These are phyloP conservation scores for Hypholoma fasciculare DNA, from an alignment of 768 basidiomycete species.

Conservation along the genomic window DNA sequence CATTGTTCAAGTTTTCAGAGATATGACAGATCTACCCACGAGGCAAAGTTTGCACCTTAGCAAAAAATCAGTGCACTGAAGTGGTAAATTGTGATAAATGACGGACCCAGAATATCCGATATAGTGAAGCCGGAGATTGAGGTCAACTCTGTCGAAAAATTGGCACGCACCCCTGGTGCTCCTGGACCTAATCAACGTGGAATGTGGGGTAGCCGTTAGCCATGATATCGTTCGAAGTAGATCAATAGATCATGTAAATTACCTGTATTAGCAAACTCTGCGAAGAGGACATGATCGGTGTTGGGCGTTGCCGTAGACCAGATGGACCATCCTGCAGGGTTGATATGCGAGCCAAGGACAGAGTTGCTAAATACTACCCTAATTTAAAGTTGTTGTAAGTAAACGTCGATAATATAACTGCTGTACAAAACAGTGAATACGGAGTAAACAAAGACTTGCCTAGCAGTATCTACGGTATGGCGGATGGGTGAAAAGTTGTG, in stretches of 20 bases:
- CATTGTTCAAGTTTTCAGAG: not conserved
- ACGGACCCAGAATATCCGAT: slow-evolving; percentile 7
- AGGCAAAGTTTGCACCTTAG: not conserved
- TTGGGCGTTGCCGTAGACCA: slow-evolving; percentile 11
- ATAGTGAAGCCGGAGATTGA: slow-evolving; percentile 3
- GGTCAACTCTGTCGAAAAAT: slow-evolving; percentile 4
- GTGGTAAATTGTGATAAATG: too few species aligned
- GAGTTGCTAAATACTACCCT: slow-evolving; percentile 9
- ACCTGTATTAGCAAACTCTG: slow-evolving; percentile 7
- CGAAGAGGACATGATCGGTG: slow-evolving; percentile 7
- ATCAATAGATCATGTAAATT: too few species aligned
- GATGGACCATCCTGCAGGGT: slow-evolving; percentile 8
- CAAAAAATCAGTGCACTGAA: too few species aligned
- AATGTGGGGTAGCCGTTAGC: not conserved
- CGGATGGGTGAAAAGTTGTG: too few species aligned
- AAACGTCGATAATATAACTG: not conserved
- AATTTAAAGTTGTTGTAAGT: too few species aligned
- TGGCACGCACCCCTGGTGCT: slow-evolving; percentile 5
- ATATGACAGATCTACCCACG: not conserved
- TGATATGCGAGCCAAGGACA: not conserved
- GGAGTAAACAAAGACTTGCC: not conserved
- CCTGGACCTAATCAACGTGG: not conserved
- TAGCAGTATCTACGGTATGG: not conserved
- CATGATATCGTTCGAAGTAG: not conserved
- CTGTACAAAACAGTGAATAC: too few species aligned